Evolutionary conservation across 805 yeast species (phyloP).

Genomic region (Dipodascopsis uninucleata): DNA sequence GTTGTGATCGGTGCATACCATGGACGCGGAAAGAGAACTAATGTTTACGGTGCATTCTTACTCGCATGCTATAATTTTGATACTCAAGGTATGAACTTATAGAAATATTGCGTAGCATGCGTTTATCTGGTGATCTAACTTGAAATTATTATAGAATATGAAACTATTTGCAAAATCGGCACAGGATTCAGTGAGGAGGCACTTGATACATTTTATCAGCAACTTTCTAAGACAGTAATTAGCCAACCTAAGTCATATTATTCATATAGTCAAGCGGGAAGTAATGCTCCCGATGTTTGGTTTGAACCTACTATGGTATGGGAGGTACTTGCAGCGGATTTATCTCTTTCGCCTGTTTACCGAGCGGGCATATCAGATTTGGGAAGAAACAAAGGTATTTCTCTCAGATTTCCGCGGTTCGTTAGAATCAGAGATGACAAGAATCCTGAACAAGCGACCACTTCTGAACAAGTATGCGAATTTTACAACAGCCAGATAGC

Average conservation of each 20-base stretch:
- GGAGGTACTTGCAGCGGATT: conserved; percentile 88
- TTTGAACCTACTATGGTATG: conserved; percentile 80
- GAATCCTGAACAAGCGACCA: conserved; percentile 78
- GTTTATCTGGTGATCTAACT: not conserved
- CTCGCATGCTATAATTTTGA: conserved; percentile 88
- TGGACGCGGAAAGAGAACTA: conserved; percentile 93
- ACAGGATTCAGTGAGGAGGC: conserved; percentile 93
- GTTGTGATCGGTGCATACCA: conserved; percentile 92
- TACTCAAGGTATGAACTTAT: conserved; percentile 47
- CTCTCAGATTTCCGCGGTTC: conserved; percentile 85
- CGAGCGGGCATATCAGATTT: conserved; percentile 72
- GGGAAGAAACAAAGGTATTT: conserved; percentile 66
- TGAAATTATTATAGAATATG: conserved; percentile 52
- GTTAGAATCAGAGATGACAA: conserved; percentile 82
- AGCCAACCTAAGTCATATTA: conserved; percentile 62
- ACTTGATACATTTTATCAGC: conserved; percentile 55
- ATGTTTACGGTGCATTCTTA: conserved; percentile 89
- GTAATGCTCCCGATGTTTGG: conserved; percentile 91
- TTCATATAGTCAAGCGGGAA: conserved; percentile 53
- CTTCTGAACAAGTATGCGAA: conserved; percentile 77
- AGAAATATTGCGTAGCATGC: not conserved
- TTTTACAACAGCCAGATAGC: conserved; percentile 77
- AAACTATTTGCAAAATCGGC: conserved; percentile 94
- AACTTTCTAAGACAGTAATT: conserved; percentile 65
- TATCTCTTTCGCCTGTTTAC: conserved; percentile 82